These are phyloP conservation scores for Trichoderma lentiforme DNA, from an alignment of 2,329 filamentous ascomycete species.

Conservation along the genomic window DNA sequence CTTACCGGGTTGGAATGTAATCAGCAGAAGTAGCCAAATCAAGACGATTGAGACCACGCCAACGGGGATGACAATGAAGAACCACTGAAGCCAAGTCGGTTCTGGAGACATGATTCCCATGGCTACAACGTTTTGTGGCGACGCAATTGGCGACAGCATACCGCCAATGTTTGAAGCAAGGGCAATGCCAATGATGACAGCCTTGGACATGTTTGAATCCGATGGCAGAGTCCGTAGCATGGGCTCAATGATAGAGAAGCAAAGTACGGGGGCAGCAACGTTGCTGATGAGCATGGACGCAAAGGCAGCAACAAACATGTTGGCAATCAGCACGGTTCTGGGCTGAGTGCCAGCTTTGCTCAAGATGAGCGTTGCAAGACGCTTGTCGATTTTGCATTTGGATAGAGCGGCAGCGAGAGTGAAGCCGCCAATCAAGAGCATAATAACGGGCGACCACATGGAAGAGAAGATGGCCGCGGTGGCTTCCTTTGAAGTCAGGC, in stretches of 20 bases:
- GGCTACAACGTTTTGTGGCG: conserved; percentile 95
- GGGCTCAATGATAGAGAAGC: conserved; percentile 97
- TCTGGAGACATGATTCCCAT: conserved; percentile 91
- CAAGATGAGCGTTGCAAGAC: conserved; percentile 91
- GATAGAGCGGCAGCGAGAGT: conserved; percentile 92
- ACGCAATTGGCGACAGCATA: conserved; percentile 94
- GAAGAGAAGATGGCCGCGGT: conserved; percentile 83
- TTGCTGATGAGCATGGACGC: conserved; percentile 99
- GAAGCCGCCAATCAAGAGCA: conserved; percentile 94
- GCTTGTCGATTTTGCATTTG: conserved; percentile 97
- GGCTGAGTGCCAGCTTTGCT: conserved; percentile 94
- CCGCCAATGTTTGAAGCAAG: conserved; percentile 94
- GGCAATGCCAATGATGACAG: conserved; percentile 91
- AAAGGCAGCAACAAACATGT: conserved; percentile 98
- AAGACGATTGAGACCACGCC: conserved; percentile 82
- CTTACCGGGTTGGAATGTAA: conserved; percentile 79
- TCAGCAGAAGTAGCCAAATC: conserved; percentile 83
- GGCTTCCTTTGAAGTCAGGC: conserved; percentile 76
- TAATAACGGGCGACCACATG: conserved; percentile 99
- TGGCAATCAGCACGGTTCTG: conserved; percentile 84
- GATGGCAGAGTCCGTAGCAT: conserved; percentile 89
- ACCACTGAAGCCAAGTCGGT: conserved; percentile 94
- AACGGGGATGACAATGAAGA: conserved; percentile 91
- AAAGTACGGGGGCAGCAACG: conserved; percentile 92
- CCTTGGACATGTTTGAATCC: conserved; percentile 91